phyloP scores from a whole-genome alignment of 371 early-diverging fungal species.

The Mortierella sp. region DNA sequence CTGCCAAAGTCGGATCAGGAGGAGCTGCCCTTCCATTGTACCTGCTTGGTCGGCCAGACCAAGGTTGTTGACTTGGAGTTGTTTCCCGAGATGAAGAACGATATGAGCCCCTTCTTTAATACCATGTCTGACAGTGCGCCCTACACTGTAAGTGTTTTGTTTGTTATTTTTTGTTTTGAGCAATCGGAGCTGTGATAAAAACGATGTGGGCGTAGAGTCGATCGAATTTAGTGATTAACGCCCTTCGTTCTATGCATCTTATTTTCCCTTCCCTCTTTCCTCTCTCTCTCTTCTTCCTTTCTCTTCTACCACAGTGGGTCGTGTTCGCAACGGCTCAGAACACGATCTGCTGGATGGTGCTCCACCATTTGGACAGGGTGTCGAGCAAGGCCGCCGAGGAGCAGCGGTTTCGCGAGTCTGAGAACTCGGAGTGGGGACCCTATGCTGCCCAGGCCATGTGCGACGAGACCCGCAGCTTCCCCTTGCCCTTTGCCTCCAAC shows the following conservation, averaged over 20 bases:
- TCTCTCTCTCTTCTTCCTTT: neutral
- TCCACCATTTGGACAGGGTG: slow-evolving; percentile 9
- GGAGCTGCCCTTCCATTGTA: slow-evolving; percentile 4
- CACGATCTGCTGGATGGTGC: slow-evolving; percentile 5
- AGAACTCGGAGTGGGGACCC: slow-evolving; percentile 8
- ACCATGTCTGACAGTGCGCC: neutral
- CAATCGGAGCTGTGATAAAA: too few species aligned
- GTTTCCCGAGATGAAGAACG: neutral
- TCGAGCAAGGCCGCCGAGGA: slow-evolving; percentile 9
- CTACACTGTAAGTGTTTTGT: neutral
- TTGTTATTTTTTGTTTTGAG: neutral
- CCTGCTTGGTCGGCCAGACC: slow-evolving; percentile 15
- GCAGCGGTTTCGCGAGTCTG: neutral
- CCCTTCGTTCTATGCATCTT: neutral
- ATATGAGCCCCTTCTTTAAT: neutral
- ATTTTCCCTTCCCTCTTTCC: neutral
- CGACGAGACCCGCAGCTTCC: neutral
- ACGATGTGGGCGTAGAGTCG: too few species aligned
- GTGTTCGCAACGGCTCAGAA: neutral
- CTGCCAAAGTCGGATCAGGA: slow-evolving; percentile 13
- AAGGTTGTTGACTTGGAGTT: neutral
- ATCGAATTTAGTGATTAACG: too few species aligned
- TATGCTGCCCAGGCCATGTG: slow-evolving; percentile 11
- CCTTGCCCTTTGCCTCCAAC: neutral
- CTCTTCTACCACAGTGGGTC: neutral